Evolutionary conservation across 768 basidiomycete genomes (phyloP).

Genomic region (Auriculariales sp.): DNA sequence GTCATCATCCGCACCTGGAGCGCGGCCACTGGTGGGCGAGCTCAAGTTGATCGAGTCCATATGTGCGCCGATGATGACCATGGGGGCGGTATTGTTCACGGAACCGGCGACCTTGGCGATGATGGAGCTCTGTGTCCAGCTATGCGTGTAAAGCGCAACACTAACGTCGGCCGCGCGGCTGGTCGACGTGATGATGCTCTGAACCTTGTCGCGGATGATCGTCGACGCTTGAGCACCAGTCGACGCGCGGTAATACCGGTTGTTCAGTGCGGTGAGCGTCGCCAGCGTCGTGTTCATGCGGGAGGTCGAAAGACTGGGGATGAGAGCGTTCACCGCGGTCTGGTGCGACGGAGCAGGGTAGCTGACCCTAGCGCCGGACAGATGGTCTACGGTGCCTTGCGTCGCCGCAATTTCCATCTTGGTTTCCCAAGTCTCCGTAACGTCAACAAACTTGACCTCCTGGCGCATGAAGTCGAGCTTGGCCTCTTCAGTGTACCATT

Average conservation of each 20-base stretch:
- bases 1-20: constrained; percentile 5
- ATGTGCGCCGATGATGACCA: constrained; percentile 5
- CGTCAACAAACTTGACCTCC: constrained; percentile 2
- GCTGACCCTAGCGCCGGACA: no score
- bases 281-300: constrained; percentile 3
- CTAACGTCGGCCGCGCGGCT: neutral
- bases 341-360: constrained; percentile 3
- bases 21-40: constrained; percentile 3
- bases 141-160: neutral
- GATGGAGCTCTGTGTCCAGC: neutral
- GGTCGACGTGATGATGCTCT: neutral
- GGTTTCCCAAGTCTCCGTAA: constrained; percentile 1
- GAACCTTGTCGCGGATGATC: neutral
- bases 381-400: neutral
- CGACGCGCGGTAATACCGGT: constrained; percentile 4
- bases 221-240: constrained; percentile 1
- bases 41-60: constrained; percentile 6
- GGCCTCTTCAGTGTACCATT: neutral
- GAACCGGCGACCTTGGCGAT: neutral
- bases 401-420: neutral
- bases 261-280: constrained; percentile 4
- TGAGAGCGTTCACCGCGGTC: constrained; percentile 1
- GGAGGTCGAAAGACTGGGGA: constrained; percentile 2
- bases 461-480: constrained; percentile 3
- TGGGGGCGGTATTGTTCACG: neutral